phyloP scores from a whole-genome alignment of 2,329 filamentous ascomycete genomes.

The Penicillium sp. region DNA sequence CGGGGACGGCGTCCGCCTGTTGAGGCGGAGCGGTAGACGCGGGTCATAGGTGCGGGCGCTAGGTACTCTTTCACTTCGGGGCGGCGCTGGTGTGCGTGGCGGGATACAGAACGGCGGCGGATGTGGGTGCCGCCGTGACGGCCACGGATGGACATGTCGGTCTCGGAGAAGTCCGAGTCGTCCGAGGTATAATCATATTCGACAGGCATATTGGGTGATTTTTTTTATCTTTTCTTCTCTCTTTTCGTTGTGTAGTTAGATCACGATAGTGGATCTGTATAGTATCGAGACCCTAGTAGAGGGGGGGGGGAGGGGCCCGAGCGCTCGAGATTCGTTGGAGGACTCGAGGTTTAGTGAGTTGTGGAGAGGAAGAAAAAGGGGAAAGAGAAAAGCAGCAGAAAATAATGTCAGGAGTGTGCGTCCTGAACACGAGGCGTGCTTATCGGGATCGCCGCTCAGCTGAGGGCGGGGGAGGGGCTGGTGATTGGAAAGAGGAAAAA shows the following conservation, averaged over 20 bases:
- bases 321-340: background rate
- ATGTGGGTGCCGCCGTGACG: slow-evolving; percentile 21
- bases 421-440: slow-evolving; percentile 3
- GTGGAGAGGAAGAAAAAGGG: background rate
- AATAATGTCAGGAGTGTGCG: background rate
- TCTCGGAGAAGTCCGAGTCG: slow-evolving; percentile 37
- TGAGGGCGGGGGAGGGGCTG: slow-evolving; percentile 6
- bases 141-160: slow-evolving; percentile 34
- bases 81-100: slow-evolving; percentile 25
- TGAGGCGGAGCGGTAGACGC: slow-evolving; percentile 36
- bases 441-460: slow-evolving; percentile 1
- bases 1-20: slow-evolving; percentile 33
- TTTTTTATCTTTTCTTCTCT: background rate
- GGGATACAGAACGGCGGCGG: slow-evolving; percentile 35
- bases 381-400: background rate
- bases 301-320: slow-evolving; percentile 1
- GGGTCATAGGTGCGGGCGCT: slow-evolving; percentile 22
- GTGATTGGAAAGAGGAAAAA: background rate
- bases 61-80: background rate
- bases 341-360: background rate
- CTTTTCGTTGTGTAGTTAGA: background rate
- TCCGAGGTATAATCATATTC: slow-evolving; percentile 21
- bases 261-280: background rate
- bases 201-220: slow-evolving; percentile 16
- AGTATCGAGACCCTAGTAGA: background rate